A percentile compares a stretch with the other conserved stretches of the same genome.
Conservation (phyloP, 805 yeast genomes). For the Hagleromyces aurorensis region DNA sequence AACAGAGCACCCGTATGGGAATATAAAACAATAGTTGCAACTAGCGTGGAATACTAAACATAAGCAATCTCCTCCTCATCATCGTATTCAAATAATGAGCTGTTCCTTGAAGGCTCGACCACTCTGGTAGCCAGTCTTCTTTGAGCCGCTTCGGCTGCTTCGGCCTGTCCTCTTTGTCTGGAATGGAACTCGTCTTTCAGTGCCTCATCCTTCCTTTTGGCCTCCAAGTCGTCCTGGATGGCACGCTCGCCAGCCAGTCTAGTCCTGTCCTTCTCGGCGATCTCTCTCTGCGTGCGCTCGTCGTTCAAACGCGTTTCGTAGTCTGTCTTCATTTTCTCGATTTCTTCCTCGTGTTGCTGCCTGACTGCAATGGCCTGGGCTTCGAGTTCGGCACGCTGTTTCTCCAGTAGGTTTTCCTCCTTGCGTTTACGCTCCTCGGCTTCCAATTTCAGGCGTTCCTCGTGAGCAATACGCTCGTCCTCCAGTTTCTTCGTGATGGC, state of each 20-base stretch:
- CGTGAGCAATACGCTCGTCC: constrained; percentile 21
- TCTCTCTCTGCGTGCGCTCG: constrained; percentile 4
- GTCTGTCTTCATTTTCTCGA: constrained; percentile 14
- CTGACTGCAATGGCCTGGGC: constrained; percentile 13
- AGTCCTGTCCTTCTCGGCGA: constrained; percentile 1
- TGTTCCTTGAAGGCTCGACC: constrained; percentile 6
- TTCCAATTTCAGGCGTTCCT: constrained; percentile 19
- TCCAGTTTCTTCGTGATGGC: constrained; percentile 25
- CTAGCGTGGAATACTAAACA: too few species aligned
- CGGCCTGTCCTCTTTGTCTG: constrained; percentile 9
- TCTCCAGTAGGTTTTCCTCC: constrained; percentile 18
- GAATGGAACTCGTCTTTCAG: neutral
- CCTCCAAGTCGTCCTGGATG: neutral
- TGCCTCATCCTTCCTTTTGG: neutral
- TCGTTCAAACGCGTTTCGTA: constrained; percentile 14
- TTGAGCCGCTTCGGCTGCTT: constrained; percentile 8
- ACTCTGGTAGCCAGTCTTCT: neutral
- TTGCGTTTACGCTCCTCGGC: constrained; percentile 21
- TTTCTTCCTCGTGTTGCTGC: constrained; percentile 18
- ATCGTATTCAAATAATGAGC: constrained; percentile 19
- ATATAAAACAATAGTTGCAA: constrained; percentile 3
- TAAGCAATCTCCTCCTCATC: constrained; percentile 20
- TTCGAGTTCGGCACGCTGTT: constrained; percentile 22
- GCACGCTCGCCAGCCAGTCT: neutral
- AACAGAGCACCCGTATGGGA: neutral